Base-by-base conservation (phyloP, 345 rosid genomes). In the Combretum micranthum region DNA sequence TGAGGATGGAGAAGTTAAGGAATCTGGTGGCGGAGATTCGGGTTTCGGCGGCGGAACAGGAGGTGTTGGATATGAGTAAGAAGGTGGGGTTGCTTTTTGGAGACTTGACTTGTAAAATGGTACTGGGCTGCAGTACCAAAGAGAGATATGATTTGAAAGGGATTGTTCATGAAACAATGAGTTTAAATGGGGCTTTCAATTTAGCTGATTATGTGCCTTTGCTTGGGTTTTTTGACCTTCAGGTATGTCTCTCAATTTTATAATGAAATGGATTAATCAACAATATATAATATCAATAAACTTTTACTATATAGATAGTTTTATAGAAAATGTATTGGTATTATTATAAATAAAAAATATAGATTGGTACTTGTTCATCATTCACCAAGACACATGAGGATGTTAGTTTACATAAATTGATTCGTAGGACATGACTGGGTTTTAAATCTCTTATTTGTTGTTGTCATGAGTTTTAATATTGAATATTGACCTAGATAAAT, bases 1-100 rank as follows among this genome's bases (percentile, higher is more conserved):
- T 46, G 44, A 69, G 77, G 57, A 60, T 26, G 50, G 67, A 50
- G 44, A 52, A 47, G 59, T 42, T 44, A 23, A 26, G 45, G 44
- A 23, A 25, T 25, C n/a, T 62, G 59, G 59, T 62, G 46, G 32
- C 13, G 45, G 20, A 20, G 4, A 47, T 62, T 23, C 44, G 37
- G 52, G 26, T 4, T 9, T 56, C 52, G 0, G 57, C 66, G 11
- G 44, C n/a, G 2, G 52, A 25, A 3, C 52, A 12, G 6, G 47
- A 53, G 50, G 39, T 46, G 20, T 45, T 62, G 25, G 44, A 62
- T 44, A 15, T 62, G 15, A 62, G 65, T 19, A 52, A 42, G 25
- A 42, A 45, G 65, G 57, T 62, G 44, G 51, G 45, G 52, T 5
- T 17, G 0, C 17, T 62, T 25, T 52, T 19, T 2, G 51, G 18